Base-by-base conservation (phyloP, 2,329 filamentous ascomycete species). In the Lojkania enalia region DNA sequence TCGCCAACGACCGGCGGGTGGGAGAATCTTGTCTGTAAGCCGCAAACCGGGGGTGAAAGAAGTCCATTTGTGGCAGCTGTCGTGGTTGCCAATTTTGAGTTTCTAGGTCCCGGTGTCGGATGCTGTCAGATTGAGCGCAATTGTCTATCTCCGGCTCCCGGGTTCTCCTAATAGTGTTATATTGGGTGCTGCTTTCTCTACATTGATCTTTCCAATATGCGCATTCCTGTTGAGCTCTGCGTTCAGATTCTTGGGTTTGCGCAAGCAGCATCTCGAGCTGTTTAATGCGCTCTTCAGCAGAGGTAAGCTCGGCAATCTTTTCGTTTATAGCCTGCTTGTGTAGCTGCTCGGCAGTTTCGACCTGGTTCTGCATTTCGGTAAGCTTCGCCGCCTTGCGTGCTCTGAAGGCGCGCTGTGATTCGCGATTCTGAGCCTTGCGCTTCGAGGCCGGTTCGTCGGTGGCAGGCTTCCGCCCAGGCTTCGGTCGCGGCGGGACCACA, bases 371-470 rank as follows among this genome's bases (percentile, higher is more conserved):
- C 35, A 83, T 71, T 52, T 81, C 91, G 29, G 87, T 85, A 5
- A 96, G 88, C 29, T 89, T 87, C 18, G 89, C 88, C 2, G 89
- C 89, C 52, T 92, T 83, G 46, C 92, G 80, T 71, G 96, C 90
- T 23, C 92, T 82, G 71, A 97, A 97, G 1, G 88, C 89, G 46
- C 92, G 79, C 73, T 97, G 92, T 2, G 92, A 92, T 35, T 89
- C 88, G 48, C 94, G 82, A 70, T 97, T 97, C 74, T 97, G 94
- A 1, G 89, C 88, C 76, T 96, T 95, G 55, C 94, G 84, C 74
- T 95, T 95, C 32, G 90, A 95, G 1, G 88, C 88, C 12, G 91
- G 90, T 40, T 91, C 95, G 65, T 96, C 91, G 25, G 89, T 95
- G 35, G 90, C 89, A 2, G 92, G 91, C 77, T 97, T 97, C 58